These are phyloP conservation scores for Coemansia umbellata DNA, from an alignment of 192 early-diverging fungal species.

Conservation along the genomic window DNA sequence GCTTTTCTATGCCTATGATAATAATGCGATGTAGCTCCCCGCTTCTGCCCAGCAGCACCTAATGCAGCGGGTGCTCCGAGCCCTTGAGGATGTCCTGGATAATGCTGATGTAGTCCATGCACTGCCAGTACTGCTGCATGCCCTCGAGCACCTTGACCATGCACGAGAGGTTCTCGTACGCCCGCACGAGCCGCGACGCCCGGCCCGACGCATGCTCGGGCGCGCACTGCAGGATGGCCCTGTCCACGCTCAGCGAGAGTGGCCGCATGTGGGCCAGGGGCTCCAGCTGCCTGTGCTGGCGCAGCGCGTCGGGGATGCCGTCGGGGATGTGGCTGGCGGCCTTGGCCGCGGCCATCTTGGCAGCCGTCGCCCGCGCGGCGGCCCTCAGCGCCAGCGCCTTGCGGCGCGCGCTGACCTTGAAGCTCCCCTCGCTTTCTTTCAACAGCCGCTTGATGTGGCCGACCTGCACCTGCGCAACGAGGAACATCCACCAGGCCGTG, in stretches of 20 bases:
- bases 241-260: slow-evolving; percentile 43
- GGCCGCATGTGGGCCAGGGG: slow-evolving; percentile 36
- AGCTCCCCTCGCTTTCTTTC: slow-evolving; percentile 44
- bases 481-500: slow-evolving; percentile 52
- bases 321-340: not conserved
- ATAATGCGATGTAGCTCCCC: no score
- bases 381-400: slow-evolving; percentile 18
- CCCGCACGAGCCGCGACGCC: slow-evolving; percentile 27
- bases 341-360: slow-evolving; percentile 1
- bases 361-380: slow-evolving; percentile 7
- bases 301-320: not conserved
- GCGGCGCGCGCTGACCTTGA: slow-evolving; percentile 35
- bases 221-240: slow-evolving; percentile 36
- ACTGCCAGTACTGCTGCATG: slow-evolving; percentile 55
- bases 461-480: slow-evolving; percentile 50
- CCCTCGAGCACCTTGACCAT: slow-evolving; percentile 52
- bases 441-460: slow-evolving; percentile 51
- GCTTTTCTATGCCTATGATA: no score
- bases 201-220: slow-evolving; percentile 28
- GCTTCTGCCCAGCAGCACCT: no score
- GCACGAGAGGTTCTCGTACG: slow-evolving; percentile 50
- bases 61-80: slow-evolving; percentile 41
- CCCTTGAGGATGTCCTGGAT: slow-evolving; percentile 44
- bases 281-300: slow-evolving; percentile 5
- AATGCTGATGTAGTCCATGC: slow-evolving; percentile 48